Evolutionary conservation across 768 basidiomycete genomes (phyloP).

Genomic region (Clitopilus passeckerianus): DNA sequence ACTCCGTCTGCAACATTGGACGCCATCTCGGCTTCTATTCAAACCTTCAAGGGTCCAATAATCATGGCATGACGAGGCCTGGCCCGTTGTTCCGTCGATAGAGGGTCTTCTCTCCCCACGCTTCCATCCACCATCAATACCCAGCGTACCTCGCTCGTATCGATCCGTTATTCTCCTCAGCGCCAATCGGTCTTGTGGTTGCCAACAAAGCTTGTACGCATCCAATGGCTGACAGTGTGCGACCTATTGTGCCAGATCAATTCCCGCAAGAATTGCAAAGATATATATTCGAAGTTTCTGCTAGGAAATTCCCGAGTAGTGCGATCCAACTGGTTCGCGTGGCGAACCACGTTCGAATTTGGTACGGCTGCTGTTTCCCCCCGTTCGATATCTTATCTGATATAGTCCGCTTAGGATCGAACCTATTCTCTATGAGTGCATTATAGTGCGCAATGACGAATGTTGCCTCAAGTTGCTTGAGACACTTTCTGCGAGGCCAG

Average conservation of each 20-base stretch:
- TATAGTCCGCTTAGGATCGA: constrained; percentile 15
- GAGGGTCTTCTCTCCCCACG: background rate
- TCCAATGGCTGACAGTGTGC: background rate
- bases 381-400: background rate
- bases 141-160: background rate
- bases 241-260: background rate
- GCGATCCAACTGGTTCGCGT: constrained; percentile 18
- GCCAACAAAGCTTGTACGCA: background rate
- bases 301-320: constrained; percentile 11
- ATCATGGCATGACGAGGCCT: no score
- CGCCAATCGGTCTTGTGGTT: background rate
- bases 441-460: constrained; percentile 15
- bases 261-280: constrained; percentile 20
- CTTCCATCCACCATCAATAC: background rate
- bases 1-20: background rate
- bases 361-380: constrained; percentile 14
- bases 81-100: background rate
- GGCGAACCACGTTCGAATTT: constrained; percentile 16
- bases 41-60: background rate
- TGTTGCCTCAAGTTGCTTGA: constrained; percentile 14
- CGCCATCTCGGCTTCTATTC: background rate
- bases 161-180: background rate
- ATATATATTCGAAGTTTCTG: constrained; percentile 20
- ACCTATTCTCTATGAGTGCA: constrained; percentile 21
- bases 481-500: constrained; percentile 11